Evolutionary conservation across 176 grass and related monocot species (phyloP).

Genomic region (Paspalum notatum): DNA sequence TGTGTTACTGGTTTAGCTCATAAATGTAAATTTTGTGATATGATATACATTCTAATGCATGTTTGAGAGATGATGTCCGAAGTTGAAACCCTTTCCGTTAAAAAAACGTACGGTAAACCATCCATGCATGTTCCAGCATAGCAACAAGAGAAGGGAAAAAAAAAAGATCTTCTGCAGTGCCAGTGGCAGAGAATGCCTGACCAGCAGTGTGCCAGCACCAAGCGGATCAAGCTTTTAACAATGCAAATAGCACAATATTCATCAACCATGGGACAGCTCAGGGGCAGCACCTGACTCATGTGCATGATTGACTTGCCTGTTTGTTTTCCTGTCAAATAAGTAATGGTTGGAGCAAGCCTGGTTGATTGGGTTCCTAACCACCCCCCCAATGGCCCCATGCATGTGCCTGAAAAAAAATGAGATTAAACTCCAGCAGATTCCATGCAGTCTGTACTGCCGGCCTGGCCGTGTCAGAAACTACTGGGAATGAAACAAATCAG

Average conservation of each 20-base stretch:
- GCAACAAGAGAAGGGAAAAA: no score
- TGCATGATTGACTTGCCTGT: slow-evolving; percentile 43
- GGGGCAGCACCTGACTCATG: slow-evolving; percentile 38
- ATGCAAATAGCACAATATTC: background rate
- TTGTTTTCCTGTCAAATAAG: slow-evolving; percentile 30
- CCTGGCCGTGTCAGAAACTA: slow-evolving; percentile 9
- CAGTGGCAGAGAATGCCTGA: slow-evolving; percentile 12
- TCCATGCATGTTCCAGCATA: no score
- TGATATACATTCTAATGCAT: no score
- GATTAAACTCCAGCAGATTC: slow-evolving; percentile 24
- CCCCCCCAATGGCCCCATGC: slow-evolving; percentile 19
- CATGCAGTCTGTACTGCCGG: background rate
- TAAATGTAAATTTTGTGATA: no score
- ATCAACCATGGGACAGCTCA: slow-evolving; percentile 36
- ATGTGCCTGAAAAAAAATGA: slow-evolving; percentile 27
- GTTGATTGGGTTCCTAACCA: slow-evolving; percentile 19
- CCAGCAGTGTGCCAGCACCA: background rate
- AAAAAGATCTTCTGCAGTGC: background rate
- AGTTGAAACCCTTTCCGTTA: no score
- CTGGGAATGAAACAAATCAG: background rate
- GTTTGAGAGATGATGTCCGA: no score
- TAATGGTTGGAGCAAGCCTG: slow-evolving; percentile 19
- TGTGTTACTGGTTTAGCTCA: no score
- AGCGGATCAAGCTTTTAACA: slow-evolving; percentile 9
- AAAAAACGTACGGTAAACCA: no score